These are phyloP conservation scores for Tubosaeta sp. DNA, from an alignment of 768 basidiomycete genomes.

Conservation along the genomic window DNA sequence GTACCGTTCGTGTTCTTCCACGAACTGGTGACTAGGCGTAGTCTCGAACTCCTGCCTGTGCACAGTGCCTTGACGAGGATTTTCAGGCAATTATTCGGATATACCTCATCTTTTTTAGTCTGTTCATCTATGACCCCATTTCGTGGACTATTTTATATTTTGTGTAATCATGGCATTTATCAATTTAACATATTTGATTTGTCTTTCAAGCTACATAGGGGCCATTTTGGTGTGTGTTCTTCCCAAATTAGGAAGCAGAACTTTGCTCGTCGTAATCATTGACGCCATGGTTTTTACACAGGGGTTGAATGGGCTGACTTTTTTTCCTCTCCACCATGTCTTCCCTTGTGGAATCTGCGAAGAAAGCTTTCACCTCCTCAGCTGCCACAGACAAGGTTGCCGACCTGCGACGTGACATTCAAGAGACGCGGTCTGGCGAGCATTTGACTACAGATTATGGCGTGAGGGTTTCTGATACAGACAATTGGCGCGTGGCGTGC, in stretches of 20 bases:
- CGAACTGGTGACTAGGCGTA: constrained; percentile 65
- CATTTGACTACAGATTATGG: constrained; percentile 61
- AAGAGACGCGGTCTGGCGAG: constrained; percentile 9
- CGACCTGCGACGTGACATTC: constrained; percentile 26
- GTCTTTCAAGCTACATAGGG: neutral
- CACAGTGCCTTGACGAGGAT: constrained; percentile 20
- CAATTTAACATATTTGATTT: constrained; percentile 8
- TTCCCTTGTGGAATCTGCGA: constrained; percentile 12
- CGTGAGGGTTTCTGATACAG: constrained; percentile 53
- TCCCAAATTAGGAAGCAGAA: neutral
- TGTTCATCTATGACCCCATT: constrained; percentile 4
- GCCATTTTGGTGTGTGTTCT: no score
- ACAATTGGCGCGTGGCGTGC: constrained; percentile 48
- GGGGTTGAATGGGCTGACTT: constrained; percentile 1
- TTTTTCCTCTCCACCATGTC: constrained; percentile 8
- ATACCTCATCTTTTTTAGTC: constrained; percentile 4
- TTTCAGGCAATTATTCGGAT: constrained; percentile 19
- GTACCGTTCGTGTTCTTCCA: constrained; percentile 52
- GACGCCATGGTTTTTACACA: constrained; percentile 14
- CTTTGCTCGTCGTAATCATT: constrained; percentile 14
- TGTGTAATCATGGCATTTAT: constrained; percentile 6
- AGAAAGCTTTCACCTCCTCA: constrained; percentile 6
- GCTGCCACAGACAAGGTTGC: constrained; percentile 17
- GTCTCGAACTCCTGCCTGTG: constrained; percentile 44
- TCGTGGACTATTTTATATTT: constrained; percentile 14